phyloP scores from a whole-genome alignment of 148 eudicot genomes.

The Linanthus parryae region DNA sequence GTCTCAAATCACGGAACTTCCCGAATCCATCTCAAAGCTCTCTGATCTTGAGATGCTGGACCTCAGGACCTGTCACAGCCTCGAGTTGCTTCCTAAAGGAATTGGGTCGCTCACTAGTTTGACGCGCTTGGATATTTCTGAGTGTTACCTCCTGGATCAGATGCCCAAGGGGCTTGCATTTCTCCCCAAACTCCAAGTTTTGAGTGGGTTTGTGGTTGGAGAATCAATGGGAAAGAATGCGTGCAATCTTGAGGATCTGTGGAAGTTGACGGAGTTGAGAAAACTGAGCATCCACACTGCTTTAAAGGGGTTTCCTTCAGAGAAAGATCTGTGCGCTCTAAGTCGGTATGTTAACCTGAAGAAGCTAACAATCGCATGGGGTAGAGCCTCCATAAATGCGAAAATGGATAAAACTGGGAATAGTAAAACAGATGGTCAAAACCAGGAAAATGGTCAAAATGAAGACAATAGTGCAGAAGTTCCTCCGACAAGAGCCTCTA shows the following conservation, averaged over 20 bases:
- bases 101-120: conserved; percentile 35
- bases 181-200: conserved; percentile 33
- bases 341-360: conserved; percentile 6
- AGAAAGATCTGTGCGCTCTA: conserved; percentile 2
- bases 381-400: conserved; percentile 14
- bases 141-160: conserved; percentile 37
- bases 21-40: conserved; percentile 24
- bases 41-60: conserved; percentile 30
- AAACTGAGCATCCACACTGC: conserved; percentile 36
- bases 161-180: conserved; percentile 33
- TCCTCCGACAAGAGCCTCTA: too few species aligned
- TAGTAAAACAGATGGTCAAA: too few species aligned
- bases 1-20: conserved; percentile 33
- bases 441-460: too few species aligned
- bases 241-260: conserved; percentile 33
- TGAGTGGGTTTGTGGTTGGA: conserved; percentile 41
- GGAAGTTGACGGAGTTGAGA: conserved; percentile 13
- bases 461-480: too few species aligned
- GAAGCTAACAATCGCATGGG: conserved; percentile 31
- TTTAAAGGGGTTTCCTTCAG: conserved; percentile 12
- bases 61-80: conserved; percentile 40
- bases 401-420: too few species aligned
- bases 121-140: conserved; percentile 48
- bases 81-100: conserved; percentile 29
- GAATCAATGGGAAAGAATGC: conserved; percentile 1